Base-by-base conservation (phyloP, 139 green algal genomes). In the Chlorella sp. region DNA sequence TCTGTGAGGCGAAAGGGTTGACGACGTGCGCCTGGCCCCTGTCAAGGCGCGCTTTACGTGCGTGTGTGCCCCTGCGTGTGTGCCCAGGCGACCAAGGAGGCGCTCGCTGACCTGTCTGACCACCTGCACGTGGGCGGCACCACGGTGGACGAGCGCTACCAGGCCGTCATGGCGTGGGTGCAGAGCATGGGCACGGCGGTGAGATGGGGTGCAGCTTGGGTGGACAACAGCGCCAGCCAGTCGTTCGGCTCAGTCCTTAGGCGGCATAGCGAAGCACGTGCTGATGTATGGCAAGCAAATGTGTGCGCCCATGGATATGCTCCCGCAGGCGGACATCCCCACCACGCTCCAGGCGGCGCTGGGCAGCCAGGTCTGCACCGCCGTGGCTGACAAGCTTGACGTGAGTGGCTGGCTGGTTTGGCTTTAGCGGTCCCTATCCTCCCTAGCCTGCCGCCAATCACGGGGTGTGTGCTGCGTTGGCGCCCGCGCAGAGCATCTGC, bases 321-420 rank as follows among this genome's bases (percentile, higher is more conserved):
- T 36, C 30, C 4, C 29, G 3, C 49, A 81, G 70, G 62, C 69
- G 30, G 84, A 73, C 50, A 74, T 92, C n/a, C 81, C 87, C 30
- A 6, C 77, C 23, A 84, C 83, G 24, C 88, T 91, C 67, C 80
- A 79, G 74, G 77, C 92, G n/a, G 60, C 84, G 14, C 29, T 91
- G 29, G 36, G 66, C 72, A 6, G 35, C 31, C 24, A 31, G 80
- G n/a, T 68, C 79, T 5, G 27, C 62, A 31, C 73, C 89, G 71
- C 78, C 80, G 0, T 71, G 80, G 74, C 70, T 34, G 61, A 27
- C 22, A 27, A 29, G 55, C 55, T 31, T 10, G 24, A 20, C 14
- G 20, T 30, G 20, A 10, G 24, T 64, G 24, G 20, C 27, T 67
- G 62, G 29, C 6, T 26, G 35, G 62, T 14, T 26, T 36, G 62